Percentiles rank a stretch among this genome's conserved stretches.
phyloP scores from a whole-genome alignment of 2,329 filamentous ascomycete species.

The Metarhizium album region DNA sequence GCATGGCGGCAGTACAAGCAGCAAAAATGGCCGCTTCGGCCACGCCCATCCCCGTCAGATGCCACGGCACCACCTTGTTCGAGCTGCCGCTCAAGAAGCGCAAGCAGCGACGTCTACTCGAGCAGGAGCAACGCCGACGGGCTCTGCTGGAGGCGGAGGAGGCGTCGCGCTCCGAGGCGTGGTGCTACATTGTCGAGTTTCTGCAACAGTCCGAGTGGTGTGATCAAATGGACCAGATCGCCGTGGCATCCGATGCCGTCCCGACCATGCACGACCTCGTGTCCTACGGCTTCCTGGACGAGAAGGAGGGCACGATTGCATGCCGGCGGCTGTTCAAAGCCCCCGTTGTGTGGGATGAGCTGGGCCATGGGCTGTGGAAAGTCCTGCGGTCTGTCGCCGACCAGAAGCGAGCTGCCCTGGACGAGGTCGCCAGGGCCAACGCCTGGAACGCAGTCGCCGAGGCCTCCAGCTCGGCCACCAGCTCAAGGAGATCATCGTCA shows the following conservation, averaged over 20 bases:
- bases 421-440: background rate
- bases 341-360: slow-evolving; percentile 27
- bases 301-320: slow-evolving; percentile 24
- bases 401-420: slow-evolving; percentile 6
- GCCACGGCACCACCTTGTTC: slow-evolving; percentile 11
- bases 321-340: slow-evolving; percentile 28
- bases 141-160: slow-evolving; percentile 20
- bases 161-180: slow-evolving; percentile 19
- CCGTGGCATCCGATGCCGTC: slow-evolving; percentile 22
- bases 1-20: slow-evolving; percentile 4
- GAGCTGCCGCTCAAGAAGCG: slow-evolving; percentile 14
- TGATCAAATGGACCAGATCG: slow-evolving; percentile 22
- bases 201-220: slow-evolving; percentile 18
- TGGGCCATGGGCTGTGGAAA: slow-evolving; percentile 25
- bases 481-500: slow-evolving; percentile 3
- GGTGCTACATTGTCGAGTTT: slow-evolving; percentile 22
- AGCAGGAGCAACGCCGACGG: slow-evolving; percentile 10
- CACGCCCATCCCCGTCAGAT: slow-evolving; percentile 6
- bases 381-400: slow-evolving; percentile 11
- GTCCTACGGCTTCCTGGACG: slow-evolving; percentile 20
- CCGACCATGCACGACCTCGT: slow-evolving; percentile 24
- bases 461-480: background rate
- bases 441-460: background rate
- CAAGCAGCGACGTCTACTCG: slow-evolving; percentile 11
- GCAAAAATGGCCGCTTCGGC: slow-evolving; percentile 5